Conservation (phyloP, 176 grass and related monocot species). For the Oryza glumipatula region DNA sequence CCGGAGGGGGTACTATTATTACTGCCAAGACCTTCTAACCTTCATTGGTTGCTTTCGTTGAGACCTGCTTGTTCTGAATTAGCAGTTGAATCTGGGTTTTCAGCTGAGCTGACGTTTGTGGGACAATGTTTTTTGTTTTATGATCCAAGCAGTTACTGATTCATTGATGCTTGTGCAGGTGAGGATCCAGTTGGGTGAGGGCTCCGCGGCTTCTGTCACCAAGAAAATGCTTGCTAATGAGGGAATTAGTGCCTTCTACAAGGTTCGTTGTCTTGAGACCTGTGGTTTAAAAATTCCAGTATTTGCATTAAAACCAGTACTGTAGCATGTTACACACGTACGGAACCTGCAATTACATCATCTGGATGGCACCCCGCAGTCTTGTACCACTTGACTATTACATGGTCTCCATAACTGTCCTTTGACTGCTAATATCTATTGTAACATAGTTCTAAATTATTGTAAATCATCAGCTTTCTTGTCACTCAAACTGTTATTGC, state of each 20-base stretch:
- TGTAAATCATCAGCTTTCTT: slow-evolving; percentile 7
- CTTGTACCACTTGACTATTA: slow-evolving; percentile 1
- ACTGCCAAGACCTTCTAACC: not conserved
- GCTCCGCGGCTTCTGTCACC: slow-evolving; percentile 64
- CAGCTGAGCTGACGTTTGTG: not conserved
- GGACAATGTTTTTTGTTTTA: not conserved
- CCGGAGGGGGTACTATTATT: not conserved
- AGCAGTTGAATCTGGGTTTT: slow-evolving; percentile 8
- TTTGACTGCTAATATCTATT: no score
- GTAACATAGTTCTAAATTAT: not conserved
- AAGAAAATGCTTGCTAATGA: slow-evolving; percentile 78
- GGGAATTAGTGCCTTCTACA: slow-evolving; percentile 74
- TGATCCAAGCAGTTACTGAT: slow-evolving; percentile 1
- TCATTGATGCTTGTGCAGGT: slow-evolving; percentile 54
- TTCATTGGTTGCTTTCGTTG: not conserved
- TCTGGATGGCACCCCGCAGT: not conserved
- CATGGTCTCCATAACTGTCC: not conserved
- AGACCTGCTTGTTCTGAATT: not conserved
- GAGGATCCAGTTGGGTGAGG: slow-evolving; percentile 86
- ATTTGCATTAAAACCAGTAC: not conserved
- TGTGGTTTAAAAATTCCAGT: not conserved
- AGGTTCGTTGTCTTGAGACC: slow-evolving; percentile 51
- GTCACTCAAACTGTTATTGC: not conserved
- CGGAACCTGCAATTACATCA: not conserved
- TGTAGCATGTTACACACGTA: not conserved